phyloP scores from a whole-genome alignment of 2,329 filamentous ascomycete species.

The Atkinsonella texensis region DNA sequence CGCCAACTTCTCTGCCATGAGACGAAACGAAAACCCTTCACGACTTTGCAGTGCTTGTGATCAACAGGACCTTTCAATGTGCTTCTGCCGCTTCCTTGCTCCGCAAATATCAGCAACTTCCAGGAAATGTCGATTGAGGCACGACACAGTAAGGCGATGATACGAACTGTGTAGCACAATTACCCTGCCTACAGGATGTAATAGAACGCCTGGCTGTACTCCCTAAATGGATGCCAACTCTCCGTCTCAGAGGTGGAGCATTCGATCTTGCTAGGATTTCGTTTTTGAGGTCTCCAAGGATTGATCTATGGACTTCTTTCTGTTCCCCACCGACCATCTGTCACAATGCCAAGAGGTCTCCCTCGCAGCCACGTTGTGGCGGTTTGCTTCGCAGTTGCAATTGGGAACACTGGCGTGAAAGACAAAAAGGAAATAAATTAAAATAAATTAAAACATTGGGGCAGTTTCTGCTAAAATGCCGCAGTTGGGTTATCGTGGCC shows the following conservation, averaged over 20 bases:
- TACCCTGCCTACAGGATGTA: no score
- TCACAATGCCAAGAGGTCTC: slow-evolving; percentile 5
- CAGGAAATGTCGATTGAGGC: no score
- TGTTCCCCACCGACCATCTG: slow-evolving; percentile 7
- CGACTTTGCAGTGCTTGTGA: no score
- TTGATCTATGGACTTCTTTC: not conserved
- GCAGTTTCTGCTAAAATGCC: slow-evolving; percentile 18
- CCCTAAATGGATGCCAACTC: no score
- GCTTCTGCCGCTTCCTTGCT: no score
- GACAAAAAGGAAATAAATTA: slow-evolving; percentile 10
- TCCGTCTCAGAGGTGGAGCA: slow-evolving; percentile 6
- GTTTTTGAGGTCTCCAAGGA: not conserved
- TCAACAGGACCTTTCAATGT: no score
- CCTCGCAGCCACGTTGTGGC: slow-evolving; percentile 3
- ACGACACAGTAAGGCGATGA: no score
- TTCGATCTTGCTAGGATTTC: slow-evolving; percentile 8
- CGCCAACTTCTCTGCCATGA: no score
- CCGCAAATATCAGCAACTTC: no score
- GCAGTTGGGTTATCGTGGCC: slow-evolving; percentile 16
- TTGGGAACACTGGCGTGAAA: slow-evolving; percentile 13
- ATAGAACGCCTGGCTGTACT: no score
- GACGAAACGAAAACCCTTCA: no score
- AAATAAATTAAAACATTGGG: slow-evolving; percentile 3
- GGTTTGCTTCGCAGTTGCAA: not conserved
- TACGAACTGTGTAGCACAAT: no score